Evolutionary conservation across 2,329 filamentous ascomycete genomes (phyloP).

Genomic region (Onygenales sp.): DNA sequence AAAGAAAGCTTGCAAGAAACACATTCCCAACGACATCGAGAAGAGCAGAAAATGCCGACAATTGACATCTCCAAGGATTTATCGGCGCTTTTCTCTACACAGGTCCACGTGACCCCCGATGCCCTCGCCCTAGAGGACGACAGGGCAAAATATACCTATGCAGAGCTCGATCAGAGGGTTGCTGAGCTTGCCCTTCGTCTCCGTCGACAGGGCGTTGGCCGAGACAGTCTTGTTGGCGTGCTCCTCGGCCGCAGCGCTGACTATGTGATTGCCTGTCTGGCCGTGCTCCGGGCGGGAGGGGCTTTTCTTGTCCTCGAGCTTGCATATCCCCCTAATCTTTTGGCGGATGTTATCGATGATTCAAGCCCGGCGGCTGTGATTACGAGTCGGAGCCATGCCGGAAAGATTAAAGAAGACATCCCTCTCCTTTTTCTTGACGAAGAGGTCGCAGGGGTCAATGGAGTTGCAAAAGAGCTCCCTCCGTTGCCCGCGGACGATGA

Average conservation of each 20-base stretch:
- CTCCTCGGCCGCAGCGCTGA: conserved; percentile 65
- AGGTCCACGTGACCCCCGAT: conserved; percentile 60
- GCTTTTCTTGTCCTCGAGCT: conserved; percentile 73
- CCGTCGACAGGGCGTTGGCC: conserved; percentile 56
- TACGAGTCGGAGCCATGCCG: conserved; percentile 55
- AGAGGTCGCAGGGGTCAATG: conserved; percentile 5
- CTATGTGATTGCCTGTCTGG: conserved; percentile 70
- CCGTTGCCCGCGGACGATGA: conserved; percentile 55
- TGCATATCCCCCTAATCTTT: conserved; percentile 63
- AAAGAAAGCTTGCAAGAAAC: neutral
- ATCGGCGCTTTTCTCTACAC: conserved; percentile 59
- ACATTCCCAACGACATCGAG: neutral
- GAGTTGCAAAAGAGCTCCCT: conserved; percentile 18
- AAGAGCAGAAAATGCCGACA: conserved; percentile 2
- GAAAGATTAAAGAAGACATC: conserved; percentile 51
- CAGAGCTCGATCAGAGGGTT: conserved; percentile 60
- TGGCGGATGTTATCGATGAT: conserved; percentile 69
- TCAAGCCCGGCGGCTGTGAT: conserved; percentile 61
- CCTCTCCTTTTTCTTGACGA: conserved; percentile 59
- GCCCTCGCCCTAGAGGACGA: conserved; percentile 65
- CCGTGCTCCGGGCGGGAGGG: conserved; percentile 67
- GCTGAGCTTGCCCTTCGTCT: conserved; percentile 55
- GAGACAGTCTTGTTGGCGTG: conserved; percentile 66
- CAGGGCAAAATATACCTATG: conserved; percentile 57
- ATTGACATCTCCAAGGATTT: conserved; percentile 66